A percentile compares a stretch with the other conserved stretches of the same genome.
Conservation (phyloP, 1,284 basidiomycete genomes). For the Takashimella koratensis region DNA sequence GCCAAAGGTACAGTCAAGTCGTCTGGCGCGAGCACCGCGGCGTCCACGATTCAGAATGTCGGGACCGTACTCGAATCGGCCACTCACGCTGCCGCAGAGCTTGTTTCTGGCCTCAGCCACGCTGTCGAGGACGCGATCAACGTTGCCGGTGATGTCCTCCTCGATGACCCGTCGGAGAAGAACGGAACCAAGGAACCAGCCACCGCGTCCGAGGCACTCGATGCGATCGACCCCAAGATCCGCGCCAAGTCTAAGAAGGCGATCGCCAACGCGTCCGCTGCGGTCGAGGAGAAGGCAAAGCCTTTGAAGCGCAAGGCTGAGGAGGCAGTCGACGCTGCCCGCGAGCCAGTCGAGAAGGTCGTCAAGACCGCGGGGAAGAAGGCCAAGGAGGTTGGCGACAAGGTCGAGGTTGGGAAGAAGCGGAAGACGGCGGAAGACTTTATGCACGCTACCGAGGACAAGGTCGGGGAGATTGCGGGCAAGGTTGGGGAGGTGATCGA, state of each 20-base stretch:
- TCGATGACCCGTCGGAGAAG: not conserved
- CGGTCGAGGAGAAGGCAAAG: not conserved
- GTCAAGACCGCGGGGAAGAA: not conserved
- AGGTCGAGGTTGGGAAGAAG: constrained; percentile 24
- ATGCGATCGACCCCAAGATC: not conserved
- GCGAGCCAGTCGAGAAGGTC: constrained; percentile 4
- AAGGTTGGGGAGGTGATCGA: constrained; percentile 19
- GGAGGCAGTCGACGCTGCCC: not conserved
- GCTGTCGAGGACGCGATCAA: not conserved
- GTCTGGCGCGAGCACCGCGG: not conserved
- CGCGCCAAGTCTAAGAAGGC: not conserved
- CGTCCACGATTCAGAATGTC: not conserved
- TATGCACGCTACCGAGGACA: constrained; percentile 31
- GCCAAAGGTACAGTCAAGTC: not conserved
- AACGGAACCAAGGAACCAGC: not conserved
- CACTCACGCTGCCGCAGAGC: not conserved
- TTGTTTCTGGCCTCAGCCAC: not conserved
- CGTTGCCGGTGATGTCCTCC: not conserved
- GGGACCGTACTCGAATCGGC: not conserved
- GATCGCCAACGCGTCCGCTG: not conserved
- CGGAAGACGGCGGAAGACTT: constrained; percentile 44
- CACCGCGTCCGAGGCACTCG: not conserved
- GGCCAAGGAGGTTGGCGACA: not conserved
- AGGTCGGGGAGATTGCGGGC: constrained; percentile 22
- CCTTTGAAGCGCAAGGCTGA: not conserved